Evolutionary conservation across 2,329 filamentous ascomycete genomes (phyloP).

Genomic region (Claviceps lovelessii): DNA sequence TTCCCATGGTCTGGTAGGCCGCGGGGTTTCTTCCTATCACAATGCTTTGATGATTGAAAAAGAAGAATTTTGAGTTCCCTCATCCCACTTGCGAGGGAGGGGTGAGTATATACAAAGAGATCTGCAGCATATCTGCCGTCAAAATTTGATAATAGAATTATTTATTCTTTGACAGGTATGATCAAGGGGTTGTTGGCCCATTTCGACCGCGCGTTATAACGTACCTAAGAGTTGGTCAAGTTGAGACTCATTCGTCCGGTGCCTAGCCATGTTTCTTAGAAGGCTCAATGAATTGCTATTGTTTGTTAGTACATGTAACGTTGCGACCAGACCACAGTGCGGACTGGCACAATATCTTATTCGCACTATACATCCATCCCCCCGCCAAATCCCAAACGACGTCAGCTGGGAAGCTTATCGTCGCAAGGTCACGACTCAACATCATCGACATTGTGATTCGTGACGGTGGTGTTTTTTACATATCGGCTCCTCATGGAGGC

Average conservation of each 20-base stretch:
- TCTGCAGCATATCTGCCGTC: too few relatives aligned
- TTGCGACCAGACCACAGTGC: neutral
- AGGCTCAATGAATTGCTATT: neutral
- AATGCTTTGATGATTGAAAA: too few relatives aligned
- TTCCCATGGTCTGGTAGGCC: neutral
- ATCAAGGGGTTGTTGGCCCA: too few relatives aligned
- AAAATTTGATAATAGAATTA: too few relatives aligned
- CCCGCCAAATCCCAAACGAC: neutral
- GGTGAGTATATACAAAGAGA: too few relatives aligned
- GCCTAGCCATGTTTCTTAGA: neutral
- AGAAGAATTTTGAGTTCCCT: too few relatives aligned
- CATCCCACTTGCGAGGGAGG: too few relatives aligned
- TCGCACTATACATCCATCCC: neutral
- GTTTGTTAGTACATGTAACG: neutral
- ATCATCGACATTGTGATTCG: neutral
- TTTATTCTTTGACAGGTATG: too few relatives aligned
- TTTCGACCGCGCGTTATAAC: too few relatives aligned
- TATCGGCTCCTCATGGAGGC: constrained; percentile 51
- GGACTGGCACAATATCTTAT: neutral
- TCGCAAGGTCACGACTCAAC: neutral
- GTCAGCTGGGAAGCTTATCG: neutral
- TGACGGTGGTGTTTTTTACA: constrained; percentile 2
- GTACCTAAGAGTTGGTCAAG: too few relatives aligned
- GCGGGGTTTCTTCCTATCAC: too few relatives aligned
- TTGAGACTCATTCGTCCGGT: too few relatives aligned